Percentiles rank a stretch among this genome's conserved stretches.
Conservation (phyloP, 176 grass and related monocot genomes). For the Eragrostis nindensis region DNA sequence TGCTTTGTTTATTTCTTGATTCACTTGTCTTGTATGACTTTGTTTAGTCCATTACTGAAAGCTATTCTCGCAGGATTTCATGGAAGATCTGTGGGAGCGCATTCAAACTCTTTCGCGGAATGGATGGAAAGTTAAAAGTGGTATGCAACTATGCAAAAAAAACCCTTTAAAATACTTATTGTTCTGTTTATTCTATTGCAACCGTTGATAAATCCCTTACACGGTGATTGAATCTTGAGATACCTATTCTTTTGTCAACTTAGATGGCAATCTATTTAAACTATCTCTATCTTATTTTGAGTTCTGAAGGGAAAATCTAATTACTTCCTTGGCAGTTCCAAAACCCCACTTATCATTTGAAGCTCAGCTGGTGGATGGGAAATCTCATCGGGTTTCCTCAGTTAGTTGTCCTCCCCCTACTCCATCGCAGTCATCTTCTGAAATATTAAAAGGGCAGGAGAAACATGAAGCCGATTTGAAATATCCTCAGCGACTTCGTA, state of each 20-base stretch:
- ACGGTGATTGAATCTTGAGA: constrained; percentile 12
- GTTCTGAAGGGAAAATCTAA: constrained; percentile 21
- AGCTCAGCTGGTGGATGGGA: constrained; percentile 90
- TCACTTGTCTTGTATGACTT: constrained; percentile 3
- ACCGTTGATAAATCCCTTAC: neutral
- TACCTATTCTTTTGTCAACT: constrained; percentile 27
- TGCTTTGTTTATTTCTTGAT: constrained; percentile 31
- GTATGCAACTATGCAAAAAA: constrained; percentile 42
- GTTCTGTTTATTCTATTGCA: neutral
- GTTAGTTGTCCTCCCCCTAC: constrained; percentile 64
- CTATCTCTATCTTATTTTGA: constrained; percentile 26
- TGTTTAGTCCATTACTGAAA: constrained; percentile 26
- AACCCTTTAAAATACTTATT: constrained; percentile 3
- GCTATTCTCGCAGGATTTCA: constrained; percentile 74
- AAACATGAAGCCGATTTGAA: constrained; percentile 81
- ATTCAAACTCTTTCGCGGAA: constrained; percentile 82
- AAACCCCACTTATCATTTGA: constrained; percentile 89
- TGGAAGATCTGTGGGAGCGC: constrained; percentile 95
- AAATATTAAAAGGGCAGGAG: constrained; percentile 76
- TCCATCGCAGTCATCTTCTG: constrained; percentile 51
- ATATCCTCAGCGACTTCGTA: constrained; percentile 85
- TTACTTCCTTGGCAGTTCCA: constrained; percentile 68
- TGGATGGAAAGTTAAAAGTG: constrained; percentile 96
- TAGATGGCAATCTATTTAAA: constrained; percentile 16
- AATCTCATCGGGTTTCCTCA: constrained; percentile 71